Base-by-base conservation (phyloP, 306 rosid genomes). In the Myrica gale region DNA sequence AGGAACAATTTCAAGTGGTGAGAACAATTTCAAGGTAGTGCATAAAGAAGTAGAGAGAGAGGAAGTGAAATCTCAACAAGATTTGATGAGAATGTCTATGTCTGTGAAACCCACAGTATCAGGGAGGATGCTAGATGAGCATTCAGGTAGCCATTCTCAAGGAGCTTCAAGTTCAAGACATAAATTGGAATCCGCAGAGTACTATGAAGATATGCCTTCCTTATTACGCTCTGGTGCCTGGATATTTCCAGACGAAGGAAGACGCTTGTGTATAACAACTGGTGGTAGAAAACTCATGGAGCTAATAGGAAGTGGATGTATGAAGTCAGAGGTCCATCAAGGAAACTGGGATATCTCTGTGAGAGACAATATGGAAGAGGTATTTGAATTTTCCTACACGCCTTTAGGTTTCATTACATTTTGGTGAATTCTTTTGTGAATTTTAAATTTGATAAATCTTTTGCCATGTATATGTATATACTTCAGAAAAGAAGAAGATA, bases 231-330 rank as follows among this genome's bases (percentile, higher is more conserved):
- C 87, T 65, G 82, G 85, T 60, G 81, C 73, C 8, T 86, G 96
- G 94, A 82, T 84, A 74, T 81, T 87, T 74, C 92, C 88, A 54
- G 86, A 84, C 63, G 90, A 80, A 76, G 52, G 48, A 53, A 80
- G 84, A 76, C 80, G 45, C 39, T 61, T 84, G 63, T 93, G 93
- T 72, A n/a, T 84, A 76, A 88, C 89, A 32, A 79, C 89, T 58
- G 85, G 78, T 81, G 90, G 85, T 74, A 78, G 79, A 79, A 84
- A 79, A 47, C 73, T 78, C 67, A 84, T 58, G 77, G 72, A 65
- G 72, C 60, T 74, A 50, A 45, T 44, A 75, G 93, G 72, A 78
- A 68, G 77, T 72, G 68, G 72, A 53, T 62, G 57, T 76, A 45
- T 51, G 45, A 71, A 77, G 80, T 69, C 78, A 79, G 19, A 53